phyloP scores from a whole-genome alignment of 805 yeast species.

The Myxozyma geophila region DNA sequence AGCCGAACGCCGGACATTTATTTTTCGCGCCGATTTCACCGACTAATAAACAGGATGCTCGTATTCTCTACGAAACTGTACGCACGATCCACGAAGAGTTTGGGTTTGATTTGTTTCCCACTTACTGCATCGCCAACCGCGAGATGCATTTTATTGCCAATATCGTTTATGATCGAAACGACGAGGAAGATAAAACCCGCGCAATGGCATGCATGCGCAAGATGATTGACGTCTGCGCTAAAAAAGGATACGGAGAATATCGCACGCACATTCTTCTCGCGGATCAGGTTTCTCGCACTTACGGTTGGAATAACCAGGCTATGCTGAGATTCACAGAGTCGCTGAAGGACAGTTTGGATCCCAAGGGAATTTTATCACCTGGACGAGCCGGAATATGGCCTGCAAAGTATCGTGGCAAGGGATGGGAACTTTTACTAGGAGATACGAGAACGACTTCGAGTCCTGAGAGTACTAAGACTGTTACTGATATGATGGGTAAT shows the following conservation, averaged over 20 bases:
- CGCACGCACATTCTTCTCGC: constrained; percentile 12
- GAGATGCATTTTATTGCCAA: constrained; percentile 17
- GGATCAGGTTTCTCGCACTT: constrained; percentile 9
- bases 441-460: not conserved
- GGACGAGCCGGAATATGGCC: constrained; percentile 18
- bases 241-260: constrained; percentile 9
- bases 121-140: constrained; percentile 7
- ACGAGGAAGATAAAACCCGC: constrained; percentile 1
- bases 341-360: constrained; percentile 8
- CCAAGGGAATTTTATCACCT: constrained; percentile 10
- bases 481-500: not conserved
- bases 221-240: constrained; percentile 15
- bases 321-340: constrained; percentile 6
- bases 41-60: constrained; percentile 7
- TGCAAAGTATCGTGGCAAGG: constrained; percentile 6
- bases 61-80: constrained; percentile 1
- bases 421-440: constrained; percentile 10
- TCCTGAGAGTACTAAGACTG: not conserved
- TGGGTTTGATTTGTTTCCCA: constrained; percentile 14
- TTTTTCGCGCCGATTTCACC: constrained; percentile 12
- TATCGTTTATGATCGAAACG: constrained; percentile 12
- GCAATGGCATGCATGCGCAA: constrained; percentile 16
- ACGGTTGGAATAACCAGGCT: constrained; percentile 14
- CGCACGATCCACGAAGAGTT: not conserved
- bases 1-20: constrained; percentile 10